Base-by-base conservation (phyloP, 495 filamentous ascomycete species). In the Penicillium pulvis region DNA sequence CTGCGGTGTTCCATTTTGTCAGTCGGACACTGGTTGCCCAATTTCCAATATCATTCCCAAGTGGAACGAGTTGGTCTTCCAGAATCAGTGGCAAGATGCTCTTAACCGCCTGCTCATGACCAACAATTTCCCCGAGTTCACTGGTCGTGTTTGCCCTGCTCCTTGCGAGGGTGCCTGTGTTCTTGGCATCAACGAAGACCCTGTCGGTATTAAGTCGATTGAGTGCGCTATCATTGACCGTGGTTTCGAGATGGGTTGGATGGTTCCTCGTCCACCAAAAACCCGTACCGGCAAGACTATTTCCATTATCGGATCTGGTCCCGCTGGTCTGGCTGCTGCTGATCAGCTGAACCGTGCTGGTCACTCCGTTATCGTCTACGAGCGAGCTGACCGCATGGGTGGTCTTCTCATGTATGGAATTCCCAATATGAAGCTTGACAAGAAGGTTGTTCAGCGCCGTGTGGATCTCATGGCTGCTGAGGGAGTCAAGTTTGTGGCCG, bases 381-480 rank as follows among this genome's bases (percentile, higher is more conserved):
- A 99, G 82, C 91, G 94, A 42, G 85, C 94, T 60, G 94, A 99
- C 72, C 91, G 94, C 59, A 79, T 89, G 58, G 94, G 94, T 74
- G 94, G 94, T 68, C 80, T 99, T 59, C 87, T 99, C 66, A 99
- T 99, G 94, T 88, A 99, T 70, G 94, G 94, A 63, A 99, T 99
- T 59, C 94, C 94, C 48, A 99, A 99, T 83, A 99, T 99, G 94
- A 99, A 99, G 82, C 87, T 99, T 30, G 94, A 99, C 83, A 99
- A 99, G 84, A 91, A 90, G 69, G 84, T 99, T 56, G 94, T 99
- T 50, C 91, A 98, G 81, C 90, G 94, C 50, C 90, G 94, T 68
- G 91, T 94, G 20, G 89, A 99, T 75, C 89, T 99, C 75, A 96
- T 99, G 92, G 90, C 89, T 52, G 86, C 86, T 11, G 94, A 99